A percentile compares a stretch with the other conserved stretches of the same genome.
Conservation (phyloP, 2,329 filamentous ascomycete genomes). For the Phaeosphaeriaceae sp. region DNA sequence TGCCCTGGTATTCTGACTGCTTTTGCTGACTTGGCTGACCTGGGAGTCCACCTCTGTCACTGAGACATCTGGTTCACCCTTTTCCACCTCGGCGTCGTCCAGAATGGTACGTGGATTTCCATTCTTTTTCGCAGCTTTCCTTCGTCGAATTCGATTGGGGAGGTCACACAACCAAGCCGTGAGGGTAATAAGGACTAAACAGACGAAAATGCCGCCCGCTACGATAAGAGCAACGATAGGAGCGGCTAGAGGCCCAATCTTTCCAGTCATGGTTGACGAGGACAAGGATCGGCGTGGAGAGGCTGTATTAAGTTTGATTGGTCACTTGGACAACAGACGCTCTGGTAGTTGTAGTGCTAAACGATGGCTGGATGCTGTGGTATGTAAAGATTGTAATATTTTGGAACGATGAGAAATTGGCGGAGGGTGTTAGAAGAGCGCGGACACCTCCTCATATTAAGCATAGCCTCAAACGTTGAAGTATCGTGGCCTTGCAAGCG, state of each 20-base stretch:
- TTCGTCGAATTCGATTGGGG: constrained; percentile 14
- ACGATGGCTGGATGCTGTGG: too few species aligned
- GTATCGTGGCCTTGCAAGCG: neutral
- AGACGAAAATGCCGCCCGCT: constrained; percentile 12
- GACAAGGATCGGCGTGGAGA: too few species aligned
- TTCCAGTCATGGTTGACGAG: constrained; percentile 5
- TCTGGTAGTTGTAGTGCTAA: too few species aligned
- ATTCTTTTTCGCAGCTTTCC: constrained; percentile 4
- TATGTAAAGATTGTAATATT: too few species aligned
- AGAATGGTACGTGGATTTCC: constrained; percentile 6
- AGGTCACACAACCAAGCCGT: constrained; percentile 13
- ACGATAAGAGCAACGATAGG: constrained; percentile 17
- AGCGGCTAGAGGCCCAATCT: constrained; percentile 12
- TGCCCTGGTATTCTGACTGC: constrained; percentile 5
- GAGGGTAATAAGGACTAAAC: constrained; percentile 15
- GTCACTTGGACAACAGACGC: neutral
- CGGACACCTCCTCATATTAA: neutral
- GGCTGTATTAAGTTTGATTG: neutral
- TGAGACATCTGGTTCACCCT: constrained; percentile 9
- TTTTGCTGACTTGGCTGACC: constrained; percentile 10
- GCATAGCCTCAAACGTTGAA: neutral
- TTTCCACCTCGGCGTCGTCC: constrained; percentile 9
- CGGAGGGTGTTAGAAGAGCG: neutral
- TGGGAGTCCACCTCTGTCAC: constrained; percentile 9
- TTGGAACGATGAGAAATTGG: too few species aligned